A percentile compares a stretch with the other conserved stretches of the same genome.
These are phyloP conservation scores for Pythium sp. DNA, from an alignment of 352 stramenopile genomes.

Conservation along the genomic window DNA sequence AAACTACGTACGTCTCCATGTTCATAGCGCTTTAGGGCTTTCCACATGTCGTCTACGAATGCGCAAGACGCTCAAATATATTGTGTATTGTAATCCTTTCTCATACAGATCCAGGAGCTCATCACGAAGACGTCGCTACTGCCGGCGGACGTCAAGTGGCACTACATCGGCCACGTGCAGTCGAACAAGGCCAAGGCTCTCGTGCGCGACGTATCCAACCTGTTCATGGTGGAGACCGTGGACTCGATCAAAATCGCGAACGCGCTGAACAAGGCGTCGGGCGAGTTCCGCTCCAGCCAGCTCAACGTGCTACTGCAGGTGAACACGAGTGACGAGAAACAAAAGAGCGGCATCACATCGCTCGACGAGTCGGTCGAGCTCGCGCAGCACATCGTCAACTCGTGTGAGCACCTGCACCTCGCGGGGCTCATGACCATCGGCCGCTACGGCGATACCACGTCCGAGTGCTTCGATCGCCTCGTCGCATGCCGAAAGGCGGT, in stretches of 20 bases:
- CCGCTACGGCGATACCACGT: conserved; percentile 89
- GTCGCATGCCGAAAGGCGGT: conserved; percentile 66
- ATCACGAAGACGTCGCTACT: conserved; percentile 91
- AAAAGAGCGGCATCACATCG: conserved; percentile 93
- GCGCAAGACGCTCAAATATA: background rate
- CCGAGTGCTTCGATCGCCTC: conserved; percentile 90
- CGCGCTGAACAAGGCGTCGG: conserved; percentile 91
- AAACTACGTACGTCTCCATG: conserved; percentile 90
- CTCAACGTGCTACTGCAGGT: conserved; percentile 97
- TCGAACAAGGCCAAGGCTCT: conserved; percentile 96
- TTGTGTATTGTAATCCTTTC: background rate
- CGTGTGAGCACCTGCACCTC: conserved; percentile 92
- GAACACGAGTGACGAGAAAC: conserved; percentile 97
- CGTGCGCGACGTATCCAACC: conserved; percentile 88
- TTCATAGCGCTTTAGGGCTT: too few species aligned
- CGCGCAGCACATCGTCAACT: conserved; percentile 84
- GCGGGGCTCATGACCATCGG: conserved; percentile 99
- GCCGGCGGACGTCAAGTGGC: conserved; percentile 92
- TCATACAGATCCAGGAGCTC: conserved; percentile 91
- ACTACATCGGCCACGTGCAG: conserved; percentile 99
- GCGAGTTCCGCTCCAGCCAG: conserved; percentile 55
- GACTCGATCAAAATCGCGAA: conserved; percentile 95
- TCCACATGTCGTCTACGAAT: too few species aligned
- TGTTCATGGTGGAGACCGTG: conserved; percentile 96
- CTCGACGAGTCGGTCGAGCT: conserved; percentile 74